These are phyloP conservation scores for Linnemannia zychae DNA, from an alignment of 192 early-diverging fungal genomes.

Conservation along the genomic window DNA sequence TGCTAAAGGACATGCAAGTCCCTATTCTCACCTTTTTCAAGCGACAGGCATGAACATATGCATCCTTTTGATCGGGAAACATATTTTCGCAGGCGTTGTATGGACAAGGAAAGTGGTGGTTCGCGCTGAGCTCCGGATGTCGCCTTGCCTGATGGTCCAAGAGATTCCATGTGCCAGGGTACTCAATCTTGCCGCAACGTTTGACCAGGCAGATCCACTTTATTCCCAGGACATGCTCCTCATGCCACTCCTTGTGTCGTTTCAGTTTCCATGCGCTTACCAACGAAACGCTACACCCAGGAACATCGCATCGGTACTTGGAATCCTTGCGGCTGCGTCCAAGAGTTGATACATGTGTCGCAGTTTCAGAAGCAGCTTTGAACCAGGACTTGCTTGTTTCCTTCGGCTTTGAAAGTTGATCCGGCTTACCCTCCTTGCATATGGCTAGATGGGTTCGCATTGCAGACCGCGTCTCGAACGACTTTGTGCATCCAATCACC, in stretches of 20 bases:
- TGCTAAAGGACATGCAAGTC: no score
- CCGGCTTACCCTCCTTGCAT: neutral
- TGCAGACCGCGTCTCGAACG: neutral
- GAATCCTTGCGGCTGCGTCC: neutral
- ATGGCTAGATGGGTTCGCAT: neutral
- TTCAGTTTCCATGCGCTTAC: constrained; percentile 5
- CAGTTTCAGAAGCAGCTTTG: neutral
- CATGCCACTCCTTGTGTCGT: neutral
- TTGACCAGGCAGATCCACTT: constrained; percentile 1
- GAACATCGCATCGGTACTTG: constrained; percentile 9
- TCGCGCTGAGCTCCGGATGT: neutral
- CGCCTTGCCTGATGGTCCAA: neutral
- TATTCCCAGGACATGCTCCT: neutral
- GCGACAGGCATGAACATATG: neutral
- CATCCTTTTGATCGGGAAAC: constrained; percentile 7
- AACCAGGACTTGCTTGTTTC: neutral
- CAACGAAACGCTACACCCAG: neutral
- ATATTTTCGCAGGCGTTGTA: neutral
- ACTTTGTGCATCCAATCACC: neutral
- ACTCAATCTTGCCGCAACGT: neutral
- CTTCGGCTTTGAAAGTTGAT: neutral
- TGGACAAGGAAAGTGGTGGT: constrained; percentile 1
- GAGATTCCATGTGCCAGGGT: no score
- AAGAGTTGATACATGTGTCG: neutral
- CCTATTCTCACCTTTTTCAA: neutral